Evolutionary conservation across 306 rosid genomes (phyloP).

Genomic region (Cicer yamashitae): DNA sequence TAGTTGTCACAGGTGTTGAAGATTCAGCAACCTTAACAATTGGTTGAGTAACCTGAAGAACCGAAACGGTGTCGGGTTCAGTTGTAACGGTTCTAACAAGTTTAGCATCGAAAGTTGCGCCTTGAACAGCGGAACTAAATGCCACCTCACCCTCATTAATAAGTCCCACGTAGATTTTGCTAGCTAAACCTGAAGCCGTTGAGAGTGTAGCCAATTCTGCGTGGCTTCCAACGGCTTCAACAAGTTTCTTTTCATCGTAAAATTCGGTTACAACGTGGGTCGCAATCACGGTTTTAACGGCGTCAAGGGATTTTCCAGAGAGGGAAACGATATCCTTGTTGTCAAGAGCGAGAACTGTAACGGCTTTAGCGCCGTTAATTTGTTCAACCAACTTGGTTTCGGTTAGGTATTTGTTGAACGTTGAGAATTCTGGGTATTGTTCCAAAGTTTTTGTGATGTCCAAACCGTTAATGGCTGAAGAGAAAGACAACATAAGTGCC

Average conservation of each 20-base stretch:
- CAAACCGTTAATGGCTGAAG: constrained; percentile 46
- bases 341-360: constrained; percentile 60
- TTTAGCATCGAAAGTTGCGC: constrained; percentile 4
- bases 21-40: constrained; percentile 51
- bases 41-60: constrained; percentile 53
- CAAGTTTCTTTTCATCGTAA: constrained; percentile 53
- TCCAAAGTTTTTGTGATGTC: constrained; percentile 55
- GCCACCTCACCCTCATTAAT: constrained; percentile 57
- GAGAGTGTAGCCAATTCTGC: constrained; percentile 51
- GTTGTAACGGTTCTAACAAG: constrained; percentile 49
- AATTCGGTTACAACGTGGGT: constrained; percentile 51
- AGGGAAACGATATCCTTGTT: constrained; percentile 38
- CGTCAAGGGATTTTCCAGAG: constrained; percentile 46
- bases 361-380: constrained; percentile 52
- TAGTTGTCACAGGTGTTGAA: neutral
- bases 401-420: constrained; percentile 52
- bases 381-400: constrained; percentile 59
- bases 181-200: constrained; percentile 53
- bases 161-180: constrained; percentile 27
- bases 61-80: constrained; percentile 55
- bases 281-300: constrained; percentile 47
- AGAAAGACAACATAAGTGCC: constrained; percentile 43
- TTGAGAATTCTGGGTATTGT: constrained; percentile 41
- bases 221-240: neutral
- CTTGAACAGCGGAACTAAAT: constrained; percentile 54